Base-by-base conservation (phyloP, 129 eudicot species). In the Arctium lappa region DNA sequence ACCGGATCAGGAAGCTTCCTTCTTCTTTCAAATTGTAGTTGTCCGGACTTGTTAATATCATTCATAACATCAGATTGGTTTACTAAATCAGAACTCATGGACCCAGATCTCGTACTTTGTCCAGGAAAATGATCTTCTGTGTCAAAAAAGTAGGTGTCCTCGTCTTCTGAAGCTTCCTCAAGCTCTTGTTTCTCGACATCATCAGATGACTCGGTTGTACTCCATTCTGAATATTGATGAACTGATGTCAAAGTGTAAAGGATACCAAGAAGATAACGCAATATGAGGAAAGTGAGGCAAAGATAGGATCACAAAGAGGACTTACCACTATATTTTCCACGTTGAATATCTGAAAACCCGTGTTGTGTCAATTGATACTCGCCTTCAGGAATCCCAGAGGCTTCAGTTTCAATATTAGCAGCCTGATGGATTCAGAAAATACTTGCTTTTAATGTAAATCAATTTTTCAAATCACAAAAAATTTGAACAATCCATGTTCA, bases 191-290 rank as follows among this genome's bases (percentile, higher is more conserved):
- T 94, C 86, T 91, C 98, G 53, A 89, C 88, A 83, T 88, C 97
- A 81, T 94, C 98, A 12, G 98, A 94, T 63, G 98, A 91, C 85
- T 87, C 97, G 50, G 98, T 94, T 44, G 94, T 91, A 90, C 98
- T 91, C 88, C 90, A 91, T 87, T 90, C 98, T 94, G 88, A 48
- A 77, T 56, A 80, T 40, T 66, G 48, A 65, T 18, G 7, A 63
- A 74, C 66, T 29, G 15, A 36, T 72, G 39, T 80, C 56, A 56
- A 56, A 16, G 65, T 56, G n/a, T 56, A 56, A 56, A 56, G 65
- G 65, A 56, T 8, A 56, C 65, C 65, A 56, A 56, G 27, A 56
- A 56, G 77, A 36, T 29, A 31, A 56, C 0, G 27, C 6, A 56
- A 56, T 56, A 1, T 16, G 65, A 13, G 5, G 16, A 4, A 56